Base-by-base conservation (phyloP, 1,284 basidiomycete genomes). In the Erythrobasidium hasegawianum region DNA sequence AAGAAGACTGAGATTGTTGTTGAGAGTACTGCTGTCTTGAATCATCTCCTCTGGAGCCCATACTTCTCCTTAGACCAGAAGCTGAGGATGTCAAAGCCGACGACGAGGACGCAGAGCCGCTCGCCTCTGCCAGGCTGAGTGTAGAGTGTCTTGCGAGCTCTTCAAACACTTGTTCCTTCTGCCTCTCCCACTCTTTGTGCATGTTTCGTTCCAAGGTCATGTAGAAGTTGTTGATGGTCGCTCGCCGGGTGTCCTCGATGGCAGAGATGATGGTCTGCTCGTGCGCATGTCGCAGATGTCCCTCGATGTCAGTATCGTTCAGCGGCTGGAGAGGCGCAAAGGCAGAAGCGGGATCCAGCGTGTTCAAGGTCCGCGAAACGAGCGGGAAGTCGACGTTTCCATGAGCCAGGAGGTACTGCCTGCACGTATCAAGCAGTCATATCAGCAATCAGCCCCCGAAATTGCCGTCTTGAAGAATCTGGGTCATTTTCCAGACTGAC, bases 201-300 rank as follows among this genome's bases (percentile, higher is more conserved):
- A 87, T 85, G 40, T 87, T 82, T 50, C 87, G 84, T 73, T 91
- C 87, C 47, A 94, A 79, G 43, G 86, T 84, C 39, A 83, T 82
- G 74, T 93, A 90, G 72, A 95, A 94, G 71, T 90, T 86, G 68
- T 88, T 83, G 71, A 92, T 86, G 0, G 92, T 95, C 71, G 70
- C 67, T 68, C 86, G 84, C 54, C 91, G 81, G 3, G 88, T 88
- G 75, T 95, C 89, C 76, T 96, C 92, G 67, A 97, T 94, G 1
- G 90, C 90, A 2, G 89, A 89, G 69, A 96, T 90, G 65, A 97
- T 85, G 70, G 90, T 90, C 77, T 95, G 92, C 77, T 97, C 92
- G 74, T 95, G 91, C 5, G 89, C 88, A 77, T 93, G 89, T 20
- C 89, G 87, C 33, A 95, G 83, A 76, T 89, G 94, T 38, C 89